phyloP scores from a whole-genome alignment of 345 rosid genomes.

The Populus tremula region DNA sequence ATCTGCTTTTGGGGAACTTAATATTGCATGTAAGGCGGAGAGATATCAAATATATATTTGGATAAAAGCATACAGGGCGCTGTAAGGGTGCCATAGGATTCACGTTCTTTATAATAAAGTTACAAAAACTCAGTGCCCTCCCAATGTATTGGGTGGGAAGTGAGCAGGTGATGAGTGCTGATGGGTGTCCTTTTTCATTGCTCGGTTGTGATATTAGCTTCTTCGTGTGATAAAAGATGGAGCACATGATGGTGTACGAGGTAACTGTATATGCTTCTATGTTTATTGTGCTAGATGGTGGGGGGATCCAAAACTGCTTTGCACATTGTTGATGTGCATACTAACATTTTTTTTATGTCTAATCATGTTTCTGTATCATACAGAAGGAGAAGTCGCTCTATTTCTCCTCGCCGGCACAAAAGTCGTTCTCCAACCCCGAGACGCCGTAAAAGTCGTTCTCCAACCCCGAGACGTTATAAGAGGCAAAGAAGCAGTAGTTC shows the following conservation, averaged over 20 bases:
- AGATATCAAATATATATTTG: conserved; percentile 3
- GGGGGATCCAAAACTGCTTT: conserved; percentile 28
- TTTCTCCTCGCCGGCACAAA: conserved; percentile 63
- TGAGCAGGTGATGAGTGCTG: conserved; percentile 77
- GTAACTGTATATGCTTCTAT: conserved; percentile 77
- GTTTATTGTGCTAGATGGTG: conserved; percentile 38
- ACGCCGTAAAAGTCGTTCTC: conserved; percentile 68
- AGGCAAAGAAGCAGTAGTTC: conserved; percentile 80
- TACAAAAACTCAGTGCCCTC: conserved; percentile 6
- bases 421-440: conserved; percentile 64
- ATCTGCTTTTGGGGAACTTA: neutral
- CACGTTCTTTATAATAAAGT: neutral
- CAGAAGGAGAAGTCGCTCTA: conserved; percentile 80
- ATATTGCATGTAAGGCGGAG: conserved; percentile 1
- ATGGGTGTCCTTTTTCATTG: conserved; percentile 75
- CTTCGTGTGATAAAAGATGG: conserved; percentile 95
- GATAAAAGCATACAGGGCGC: neutral
- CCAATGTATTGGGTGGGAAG: conserved; percentile 48
- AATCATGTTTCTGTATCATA: conserved; percentile 33
- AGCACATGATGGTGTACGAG: conserved; percentile 75
- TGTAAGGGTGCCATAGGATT: neutral
- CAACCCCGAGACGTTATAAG: conserved; percentile 65
- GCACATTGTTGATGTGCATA: conserved; percentile 23
- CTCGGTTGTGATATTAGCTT: conserved; percentile 79
- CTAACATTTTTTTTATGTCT: conserved; percentile 37